Percentiles rank a stretch among this genome's conserved stretches.
phyloP scores from a whole-genome alignment of 768 basidiomycete genomes.

The Trametes elegans region DNA sequence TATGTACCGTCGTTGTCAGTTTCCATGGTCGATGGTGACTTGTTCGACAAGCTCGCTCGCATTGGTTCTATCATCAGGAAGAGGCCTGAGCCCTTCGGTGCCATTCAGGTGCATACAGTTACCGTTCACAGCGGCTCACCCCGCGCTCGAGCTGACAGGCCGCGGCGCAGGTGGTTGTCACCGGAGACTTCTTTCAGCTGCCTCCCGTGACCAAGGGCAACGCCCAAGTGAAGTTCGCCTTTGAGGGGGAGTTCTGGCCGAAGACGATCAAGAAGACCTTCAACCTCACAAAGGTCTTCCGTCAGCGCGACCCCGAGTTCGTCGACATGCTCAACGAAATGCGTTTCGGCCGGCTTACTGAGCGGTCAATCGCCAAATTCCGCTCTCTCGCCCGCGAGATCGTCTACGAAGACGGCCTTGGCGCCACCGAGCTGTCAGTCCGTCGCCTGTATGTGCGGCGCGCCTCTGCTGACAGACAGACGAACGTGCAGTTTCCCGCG shows the following conservation, averaged over 20 bases:
- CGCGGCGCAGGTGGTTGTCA: slow-evolving; percentile 68
- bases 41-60: slow-evolving; percentile 85
- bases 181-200: slow-evolving; percentile 98
- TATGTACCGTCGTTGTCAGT: no score
- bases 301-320: slow-evolving; percentile 81
- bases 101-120: slow-evolving; percentile 67
- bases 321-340: slow-evolving; percentile 98
- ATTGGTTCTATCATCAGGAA: slow-evolving; percentile 68
- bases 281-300: slow-evolving; percentile 93
- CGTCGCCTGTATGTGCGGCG: not conserved
- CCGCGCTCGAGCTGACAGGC: not conserved
- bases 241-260: slow-evolving; percentile 82
- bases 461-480: not conserved
- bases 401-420: slow-evolving; percentile 74
- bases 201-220: slow-evolving; percentile 79
- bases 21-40: slow-evolving; percentile 93
- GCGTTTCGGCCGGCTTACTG: slow-evolving; percentile 79
- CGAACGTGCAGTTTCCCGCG: slow-evolving; percentile 80
- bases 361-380: slow-evolving; percentile 69
- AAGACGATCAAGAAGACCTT: slow-evolving; percentile 76
- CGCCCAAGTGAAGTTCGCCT: slow-evolving; percentile 77
- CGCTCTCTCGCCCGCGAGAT: slow-evolving; percentile 67
- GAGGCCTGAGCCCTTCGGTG: slow-evolving; percentile 78
- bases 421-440: slow-evolving; percentile 85
- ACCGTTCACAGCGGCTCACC: not conserved